These are phyloP conservation scores for Aureoboletus auriporus DNA, from an alignment of 768 basidiomycete species.

Conservation along the genomic window DNA sequence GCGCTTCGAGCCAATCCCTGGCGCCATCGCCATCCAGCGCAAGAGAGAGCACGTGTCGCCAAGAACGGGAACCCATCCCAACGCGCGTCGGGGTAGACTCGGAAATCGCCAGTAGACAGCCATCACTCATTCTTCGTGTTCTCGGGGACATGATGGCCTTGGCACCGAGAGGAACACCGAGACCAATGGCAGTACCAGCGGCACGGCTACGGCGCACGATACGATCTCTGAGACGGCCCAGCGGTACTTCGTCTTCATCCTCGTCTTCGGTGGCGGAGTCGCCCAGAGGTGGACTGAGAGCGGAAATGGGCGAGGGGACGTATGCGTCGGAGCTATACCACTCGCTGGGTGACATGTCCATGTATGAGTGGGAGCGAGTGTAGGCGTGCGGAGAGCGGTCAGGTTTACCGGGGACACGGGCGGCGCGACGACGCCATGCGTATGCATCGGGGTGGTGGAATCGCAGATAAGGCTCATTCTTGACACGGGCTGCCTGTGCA, in stretches of 20 bases:
- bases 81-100: constrained; percentile 17
- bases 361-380: constrained; percentile 8
- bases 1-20: constrained; percentile 19
- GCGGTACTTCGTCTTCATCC: constrained; percentile 16
- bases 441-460: constrained; percentile 12
- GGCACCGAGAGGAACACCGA: not conserved
- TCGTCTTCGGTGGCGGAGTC: constrained; percentile 6
- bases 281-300: constrained; percentile 17
- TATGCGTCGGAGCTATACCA: constrained; percentile 17
- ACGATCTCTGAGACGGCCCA: constrained; percentile 9
- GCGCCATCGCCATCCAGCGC: constrained; percentile 2
- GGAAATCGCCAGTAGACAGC: constrained; percentile 13
- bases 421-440: constrained; percentile 14
- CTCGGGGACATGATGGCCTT: not conserved
- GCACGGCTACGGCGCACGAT: not conserved
- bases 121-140: constrained; percentile 15
- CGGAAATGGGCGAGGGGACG: constrained; percentile 8
- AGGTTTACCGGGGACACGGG: constrained; percentile 15
- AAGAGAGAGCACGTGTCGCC: constrained; percentile 7
- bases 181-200: not conserved
- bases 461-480: not conserved
- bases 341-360: not conserved
- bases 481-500: not conserved
- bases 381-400: not conserved
- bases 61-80: not conserved